Evolutionary conservation across 2,329 filamentous ascomycete species (phyloP).

Genomic region (Hypoxylon sp.): DNA sequence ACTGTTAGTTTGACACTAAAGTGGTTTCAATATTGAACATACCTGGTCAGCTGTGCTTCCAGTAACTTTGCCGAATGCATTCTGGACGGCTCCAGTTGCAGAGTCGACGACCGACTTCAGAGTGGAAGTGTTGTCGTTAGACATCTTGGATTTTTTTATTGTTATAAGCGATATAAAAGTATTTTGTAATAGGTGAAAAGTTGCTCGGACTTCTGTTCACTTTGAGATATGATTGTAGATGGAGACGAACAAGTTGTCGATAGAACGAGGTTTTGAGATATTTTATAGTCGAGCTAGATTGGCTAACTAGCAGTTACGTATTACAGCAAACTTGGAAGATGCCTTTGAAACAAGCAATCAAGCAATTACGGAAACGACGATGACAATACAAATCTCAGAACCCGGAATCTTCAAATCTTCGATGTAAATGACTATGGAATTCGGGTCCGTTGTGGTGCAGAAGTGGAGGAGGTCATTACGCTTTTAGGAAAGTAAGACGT

Average conservation of each 20-base stretch:
- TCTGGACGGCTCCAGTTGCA: slow-evolving; percentile 80
- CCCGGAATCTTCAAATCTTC: slow-evolving; percentile 28
- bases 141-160: slow-evolving; percentile 53
- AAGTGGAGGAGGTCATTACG: slow-evolving; percentile 28
- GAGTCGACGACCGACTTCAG: slow-evolving; percentile 83
- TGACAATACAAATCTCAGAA: slow-evolving; percentile 22
- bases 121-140: slow-evolving; percentile 75
- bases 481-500: slow-evolving; percentile 48
- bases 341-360: slow-evolving; percentile 24
- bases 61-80: slow-evolving; percentile 78
- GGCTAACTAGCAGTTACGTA: slow-evolving; percentile 11
- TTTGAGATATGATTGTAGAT: neutral
- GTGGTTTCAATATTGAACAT: slow-evolving; percentile 31
- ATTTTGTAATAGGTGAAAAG: neutral
- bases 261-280: slow-evolving; percentile 9
- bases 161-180: neutral
- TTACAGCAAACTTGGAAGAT: slow-evolving; percentile 16
- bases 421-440: slow-evolving; percentile 41
- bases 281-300: slow-evolving; percentile 22
- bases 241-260: neutral
- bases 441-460: slow-evolving; percentile 24
- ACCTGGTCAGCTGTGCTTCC: slow-evolving; percentile 79
- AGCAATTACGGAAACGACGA: slow-evolving; percentile 16
- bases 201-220: neutral
- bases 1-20: slow-evolving; percentile 19